Base-by-base conservation (phyloP, 2,329 filamentous ascomycete species). In the Aureobasidium sp. region DNA sequence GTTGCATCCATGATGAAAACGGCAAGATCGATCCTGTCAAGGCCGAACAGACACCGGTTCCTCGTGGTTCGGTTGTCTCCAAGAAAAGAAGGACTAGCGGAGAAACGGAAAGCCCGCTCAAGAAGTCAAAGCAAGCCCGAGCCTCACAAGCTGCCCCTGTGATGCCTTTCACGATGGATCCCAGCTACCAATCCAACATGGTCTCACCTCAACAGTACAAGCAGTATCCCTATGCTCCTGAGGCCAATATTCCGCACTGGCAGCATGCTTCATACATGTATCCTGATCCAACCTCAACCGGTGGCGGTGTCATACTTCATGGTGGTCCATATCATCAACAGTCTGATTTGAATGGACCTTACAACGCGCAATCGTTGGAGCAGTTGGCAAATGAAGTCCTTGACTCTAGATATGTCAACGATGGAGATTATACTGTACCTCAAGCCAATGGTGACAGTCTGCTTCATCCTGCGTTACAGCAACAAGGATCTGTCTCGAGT, bases 1-100 rank as follows among this genome's bases (percentile, higher is more conserved):
- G 85, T 68, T 87, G 85, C 68, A 84, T 87, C 53, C 85, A 87
- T 68, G 84, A 87, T 67, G 83, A 86, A 66, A 80, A 82, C 65
- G 85, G 85, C 54, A 81, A 83, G 61, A 79, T 87, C 30, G 85
- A 87, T 70, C 84, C 84, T 2, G 72, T 85, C 67, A 87, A 87
- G 69, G 82, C 83, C 2, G 81, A 82, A 55, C 84, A 87, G 68
- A 77, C 80, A 29, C 82, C 83, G 2, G 81, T 85, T 44, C 83
- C 84, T 44, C 78, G 84, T 64, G 83, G 81, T 15, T 80, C 80
- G 36, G 77, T 78, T 25, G 77, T 78, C n/a, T 74, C 77, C 42
- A 85, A 85, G 70, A 80, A 82, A 63, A 77, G 81, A 39, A 73
- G 77, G 44, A 70, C 73, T 5, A 76, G 74, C 59, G 80, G 77